Evolutionary conservation across 202 grass and related monocot species (phyloP).

Genomic region (Bolboschoenoplectus hybrid): DNA sequence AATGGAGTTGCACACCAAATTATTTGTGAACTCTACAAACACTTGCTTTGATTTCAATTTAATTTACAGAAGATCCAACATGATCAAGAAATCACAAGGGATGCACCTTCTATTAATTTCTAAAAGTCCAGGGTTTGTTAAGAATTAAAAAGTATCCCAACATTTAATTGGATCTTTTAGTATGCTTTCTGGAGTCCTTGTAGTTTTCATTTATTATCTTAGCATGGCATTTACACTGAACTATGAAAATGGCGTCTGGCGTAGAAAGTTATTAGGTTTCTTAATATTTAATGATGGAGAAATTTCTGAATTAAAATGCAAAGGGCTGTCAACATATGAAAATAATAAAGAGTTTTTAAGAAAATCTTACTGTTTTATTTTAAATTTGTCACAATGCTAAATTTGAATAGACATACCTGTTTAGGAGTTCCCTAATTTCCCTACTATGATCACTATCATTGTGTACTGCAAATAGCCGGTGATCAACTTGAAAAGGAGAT

Average conservation of each 20-base stretch:
- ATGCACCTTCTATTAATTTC: background rate
- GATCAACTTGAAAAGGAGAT: conserved; percentile 35
- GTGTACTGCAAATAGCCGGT: conserved; percentile 31
- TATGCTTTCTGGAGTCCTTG: conserved; percentile 12
- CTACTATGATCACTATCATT: conserved; percentile 75
- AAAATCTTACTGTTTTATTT: background rate
- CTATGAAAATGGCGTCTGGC: background rate
- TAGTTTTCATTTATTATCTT: background rate
- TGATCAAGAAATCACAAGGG: conserved; percentile 4
- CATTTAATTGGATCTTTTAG: conserved; percentile 7
- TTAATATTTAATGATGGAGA: conserved; percentile 14
- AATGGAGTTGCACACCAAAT: conserved; percentile 30
- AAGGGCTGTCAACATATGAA: background rate
- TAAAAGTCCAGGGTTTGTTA: conserved; percentile 2
- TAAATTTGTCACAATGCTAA: background rate
- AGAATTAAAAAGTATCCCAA: background rate
- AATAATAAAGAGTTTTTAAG: conserved; percentile 5
- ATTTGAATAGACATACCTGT: conserved; percentile 57
- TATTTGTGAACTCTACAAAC: conserved; percentile 34
- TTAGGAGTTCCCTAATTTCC: conserved; percentile 90
- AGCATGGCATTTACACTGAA: background rate
- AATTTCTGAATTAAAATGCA: background rate
- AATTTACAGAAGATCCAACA: background rate
- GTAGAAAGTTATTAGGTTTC: background rate
- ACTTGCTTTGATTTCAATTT: conserved; percentile 4